phyloP scores from a whole-genome alignment of 345 rosid species.

The Eucalyptus polyanthemos region DNA sequence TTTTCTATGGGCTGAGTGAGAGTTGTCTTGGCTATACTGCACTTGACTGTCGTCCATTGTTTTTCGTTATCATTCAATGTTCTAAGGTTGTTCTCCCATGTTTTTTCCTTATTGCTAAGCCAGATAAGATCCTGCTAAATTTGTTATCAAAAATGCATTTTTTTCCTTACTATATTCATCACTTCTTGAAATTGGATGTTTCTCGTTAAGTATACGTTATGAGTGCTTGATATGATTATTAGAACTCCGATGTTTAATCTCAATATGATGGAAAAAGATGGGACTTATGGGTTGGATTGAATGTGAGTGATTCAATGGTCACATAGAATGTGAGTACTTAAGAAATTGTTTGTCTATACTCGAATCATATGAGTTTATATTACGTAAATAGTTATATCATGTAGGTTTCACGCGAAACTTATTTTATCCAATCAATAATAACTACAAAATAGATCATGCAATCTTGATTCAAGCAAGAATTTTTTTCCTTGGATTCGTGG shows the following conservation, averaged over 20 bases:
- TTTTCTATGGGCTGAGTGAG: background rate
- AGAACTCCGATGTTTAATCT: background rate
- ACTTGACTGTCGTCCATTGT: background rate
- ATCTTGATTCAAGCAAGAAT: background rate
- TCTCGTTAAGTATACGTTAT: background rate
- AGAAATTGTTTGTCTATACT: background rate
- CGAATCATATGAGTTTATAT: background rate
- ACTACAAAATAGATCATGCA: rapidly evolving
- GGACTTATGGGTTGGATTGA: background rate
- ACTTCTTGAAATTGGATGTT: background rate
- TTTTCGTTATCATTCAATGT: background rate
- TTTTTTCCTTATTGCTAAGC: background rate
- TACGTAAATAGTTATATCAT: rapidly evolving
- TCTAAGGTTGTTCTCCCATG: background rate
- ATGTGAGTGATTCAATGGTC: background rate
- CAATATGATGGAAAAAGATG: background rate
- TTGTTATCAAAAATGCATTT: background rate
- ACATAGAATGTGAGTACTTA: background rate
- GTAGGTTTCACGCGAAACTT: rapidly evolving
- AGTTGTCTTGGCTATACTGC: background rate
- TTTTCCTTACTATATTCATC: background rate
- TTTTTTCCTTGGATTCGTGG: background rate
- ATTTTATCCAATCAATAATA: rapidly evolving
- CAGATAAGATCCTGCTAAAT: background rate
- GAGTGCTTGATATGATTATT: background rate